These are phyloP conservation scores for Orobanche coerulescens DNA, from an alignment of 257 asterid genomes.

Conservation along the genomic window DNA sequence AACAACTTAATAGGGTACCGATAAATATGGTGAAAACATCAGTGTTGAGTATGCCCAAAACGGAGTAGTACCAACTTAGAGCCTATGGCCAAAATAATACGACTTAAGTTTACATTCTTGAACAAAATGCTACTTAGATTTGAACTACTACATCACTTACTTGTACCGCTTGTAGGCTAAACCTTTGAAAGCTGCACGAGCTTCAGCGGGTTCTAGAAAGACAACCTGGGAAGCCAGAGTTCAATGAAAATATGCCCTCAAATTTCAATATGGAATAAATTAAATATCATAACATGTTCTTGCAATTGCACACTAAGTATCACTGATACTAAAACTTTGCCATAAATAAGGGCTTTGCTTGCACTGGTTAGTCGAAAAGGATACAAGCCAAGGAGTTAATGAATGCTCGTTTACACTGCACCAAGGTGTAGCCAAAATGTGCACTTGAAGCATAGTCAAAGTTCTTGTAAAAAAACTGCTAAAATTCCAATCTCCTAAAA, in stretches of 20 bases:
- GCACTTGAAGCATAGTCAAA: background rate
- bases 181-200: slow-evolving; percentile 75
- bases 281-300: background rate
- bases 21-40: background rate
- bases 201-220: slow-evolving; percentile 81
- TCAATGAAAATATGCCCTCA: slow-evolving; percentile 8
- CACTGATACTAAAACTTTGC: background rate
- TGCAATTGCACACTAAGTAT: background rate
- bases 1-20: background rate
- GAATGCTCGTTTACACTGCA: background rate
- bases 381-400: background rate
- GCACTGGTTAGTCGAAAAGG: background rate
- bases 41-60: background rate
- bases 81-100: background rate
- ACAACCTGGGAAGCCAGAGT: slow-evolving; percentile 45
- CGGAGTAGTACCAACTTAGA: background rate
- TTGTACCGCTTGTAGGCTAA: slow-evolving; percentile 89
- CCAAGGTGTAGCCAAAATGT: background rate
- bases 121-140: background rate
- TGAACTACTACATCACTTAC: slow-evolving; percentile 36
- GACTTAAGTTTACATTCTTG: background rate
- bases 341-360: background rate
- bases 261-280: slow-evolving; percentile 1
- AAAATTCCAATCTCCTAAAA: too few species aligned
- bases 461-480: too few species aligned